Conservation (phyloP, 768 basidiomycete genomes). For the Pleurotus salmoneostramineus region DNA sequence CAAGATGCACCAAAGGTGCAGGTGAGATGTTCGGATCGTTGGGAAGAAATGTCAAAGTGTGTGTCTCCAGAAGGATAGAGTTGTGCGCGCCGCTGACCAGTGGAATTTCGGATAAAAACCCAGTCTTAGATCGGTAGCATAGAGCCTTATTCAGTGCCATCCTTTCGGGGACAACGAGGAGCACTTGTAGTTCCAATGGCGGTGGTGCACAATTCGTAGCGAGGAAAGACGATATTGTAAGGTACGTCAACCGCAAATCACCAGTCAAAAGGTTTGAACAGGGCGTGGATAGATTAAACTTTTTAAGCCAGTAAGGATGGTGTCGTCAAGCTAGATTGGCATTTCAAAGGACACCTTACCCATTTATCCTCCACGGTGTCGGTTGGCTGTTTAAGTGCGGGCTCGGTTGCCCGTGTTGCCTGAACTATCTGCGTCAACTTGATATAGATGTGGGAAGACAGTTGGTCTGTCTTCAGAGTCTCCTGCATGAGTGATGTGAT, state of each 20-base stretch:
- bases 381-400: conserved; percentile 20
- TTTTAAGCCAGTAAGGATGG: neutral
- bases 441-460: conserved; percentile 76
- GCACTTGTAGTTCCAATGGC: conserved; percentile 63
- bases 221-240: conserved; percentile 42
- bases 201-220: conserved; percentile 14
- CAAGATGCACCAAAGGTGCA: conserved; percentile 39
- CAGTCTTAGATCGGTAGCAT: conserved; percentile 36
- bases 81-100: conserved; percentile 28
- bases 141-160: conserved; percentile 68
- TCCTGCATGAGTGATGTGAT: conserved; percentile 7
- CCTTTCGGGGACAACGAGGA: conserved; percentile 65
- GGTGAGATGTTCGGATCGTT: conserved; percentile 10
- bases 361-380: too few relatives aligned
- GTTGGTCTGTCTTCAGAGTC: conserved; percentile 66
- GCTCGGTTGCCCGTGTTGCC: conserved; percentile 58
- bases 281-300: conserved; percentile 86
- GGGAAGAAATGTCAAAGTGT: conserved; percentile 46
- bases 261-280: conserved; percentile 67
- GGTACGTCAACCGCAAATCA: conserved; percentile 55
- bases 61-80: conserved; percentile 70
- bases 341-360: too few relatives aligned
- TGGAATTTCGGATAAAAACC: too few relatives aligned
- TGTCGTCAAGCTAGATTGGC: too few relatives aligned
- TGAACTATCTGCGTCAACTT: conserved; percentile 77